A percentile compares a stretch with the other conserved stretches of the same genome.
phyloP scores from a whole-genome alignment of 257 asterid genomes.

The Solanum chmielewskii region DNA sequence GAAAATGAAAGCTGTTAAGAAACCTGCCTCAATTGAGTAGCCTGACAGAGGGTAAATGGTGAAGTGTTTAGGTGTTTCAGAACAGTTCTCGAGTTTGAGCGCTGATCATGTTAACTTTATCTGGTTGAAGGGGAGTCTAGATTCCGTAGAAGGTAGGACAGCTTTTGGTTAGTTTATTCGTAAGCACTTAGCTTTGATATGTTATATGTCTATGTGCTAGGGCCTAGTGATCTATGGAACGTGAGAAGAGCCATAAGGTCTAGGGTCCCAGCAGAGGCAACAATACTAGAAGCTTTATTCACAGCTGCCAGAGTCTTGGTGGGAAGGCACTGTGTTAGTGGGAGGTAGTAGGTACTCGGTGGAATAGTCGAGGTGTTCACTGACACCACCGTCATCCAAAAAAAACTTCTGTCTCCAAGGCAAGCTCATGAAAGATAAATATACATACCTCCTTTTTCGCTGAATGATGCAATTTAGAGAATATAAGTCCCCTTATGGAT shows the following conservation, averaged over 20 bases:
- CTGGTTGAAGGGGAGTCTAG: not conserved
- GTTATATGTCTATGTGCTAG: not conserved
- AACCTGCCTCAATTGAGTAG: not conserved
- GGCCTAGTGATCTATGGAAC: not conserved
- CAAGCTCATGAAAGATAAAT: not conserved
- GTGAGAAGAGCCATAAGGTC: not conserved
- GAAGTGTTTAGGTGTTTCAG: not conserved
- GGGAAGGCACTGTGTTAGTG: not conserved
- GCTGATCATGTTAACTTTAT: not conserved
- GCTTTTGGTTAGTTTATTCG: not conserved
- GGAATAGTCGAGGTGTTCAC: not conserved
- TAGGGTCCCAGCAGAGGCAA: not conserved
- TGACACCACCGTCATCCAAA: not conserved
- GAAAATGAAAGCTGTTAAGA: not conserved
- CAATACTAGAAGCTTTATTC: not conserved
- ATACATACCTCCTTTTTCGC: not conserved
- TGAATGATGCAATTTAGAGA: not conserved
- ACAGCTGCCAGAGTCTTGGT: not conserved
- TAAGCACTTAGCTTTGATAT: not conserved
- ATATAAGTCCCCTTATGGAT: not conserved
- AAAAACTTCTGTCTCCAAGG: not conserved
- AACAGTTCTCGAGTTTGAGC: not conserved
- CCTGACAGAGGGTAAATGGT: not conserved
- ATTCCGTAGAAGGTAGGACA: not conserved
- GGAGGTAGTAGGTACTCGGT: not conserved